These are phyloP conservation scores for Pleurotus djamor DNA, from an alignment of 768 basidiomycete species.

Conservation along the genomic window DNA sequence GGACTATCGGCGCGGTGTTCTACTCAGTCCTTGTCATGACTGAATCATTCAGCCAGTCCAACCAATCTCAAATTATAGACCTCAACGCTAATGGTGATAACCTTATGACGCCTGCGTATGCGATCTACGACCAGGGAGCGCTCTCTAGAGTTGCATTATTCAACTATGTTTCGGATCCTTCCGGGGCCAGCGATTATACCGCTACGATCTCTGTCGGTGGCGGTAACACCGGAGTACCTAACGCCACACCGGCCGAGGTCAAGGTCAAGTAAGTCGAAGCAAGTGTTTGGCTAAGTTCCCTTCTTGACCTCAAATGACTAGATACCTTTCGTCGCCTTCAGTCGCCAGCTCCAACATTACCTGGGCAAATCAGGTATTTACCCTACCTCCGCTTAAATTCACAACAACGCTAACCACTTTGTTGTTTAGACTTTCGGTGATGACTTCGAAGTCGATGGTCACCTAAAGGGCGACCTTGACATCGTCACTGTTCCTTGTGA, in stretches of 20 bases:
- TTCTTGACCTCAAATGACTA: not conserved
- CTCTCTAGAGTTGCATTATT: conserved; percentile 64
- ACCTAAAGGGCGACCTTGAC: conserved; percentile 46
- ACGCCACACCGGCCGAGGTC: conserved; percentile 39
- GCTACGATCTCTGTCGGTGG: conserved; percentile 47
- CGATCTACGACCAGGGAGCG: conserved; percentile 68
- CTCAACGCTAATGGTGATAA: conserved; percentile 45
- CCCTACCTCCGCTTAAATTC: not conserved
- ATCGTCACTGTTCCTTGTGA: conserved; percentile 60
- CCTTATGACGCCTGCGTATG: conserved; percentile 64
- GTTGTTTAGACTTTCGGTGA: not conserved
- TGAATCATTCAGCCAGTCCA: conserved; percentile 64
- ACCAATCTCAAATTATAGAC: conserved; percentile 66
- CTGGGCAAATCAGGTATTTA: conserved; percentile 41
- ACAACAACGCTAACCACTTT: not conserved
- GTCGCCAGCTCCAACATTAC: conserved; percentile 1
- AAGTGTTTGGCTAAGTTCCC: conserved; percentile 59
- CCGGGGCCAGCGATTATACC: conserved; percentile 51
- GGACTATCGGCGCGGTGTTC: conserved; percentile 75
- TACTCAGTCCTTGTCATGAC: conserved; percentile 70
- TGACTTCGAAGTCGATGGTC: conserved; percentile 34
- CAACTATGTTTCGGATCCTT: conserved; percentile 67
- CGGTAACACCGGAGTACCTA: conserved; percentile 28
- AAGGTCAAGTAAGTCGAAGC: conserved; percentile 58
- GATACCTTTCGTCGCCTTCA: not conserved